These are phyloP conservation scores for Paralagenidium karlingii DNA, from an alignment of 352 stramenopile species.

Conservation along the genomic window DNA sequence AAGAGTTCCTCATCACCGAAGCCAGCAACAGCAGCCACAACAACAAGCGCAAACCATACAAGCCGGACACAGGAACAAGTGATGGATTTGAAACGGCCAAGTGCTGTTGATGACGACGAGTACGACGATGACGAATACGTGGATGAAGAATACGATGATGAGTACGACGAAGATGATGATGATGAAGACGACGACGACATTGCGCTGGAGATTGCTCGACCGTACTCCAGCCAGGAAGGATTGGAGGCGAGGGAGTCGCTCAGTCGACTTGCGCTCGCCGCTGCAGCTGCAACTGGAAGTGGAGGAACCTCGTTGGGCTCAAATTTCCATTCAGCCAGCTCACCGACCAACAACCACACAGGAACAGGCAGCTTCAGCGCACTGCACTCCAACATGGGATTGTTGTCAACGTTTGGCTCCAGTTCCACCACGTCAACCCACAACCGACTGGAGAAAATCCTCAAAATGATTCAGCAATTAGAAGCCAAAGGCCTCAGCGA, in stretches of 20 bases:
- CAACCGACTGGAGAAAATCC: slow-evolving; percentile 40
- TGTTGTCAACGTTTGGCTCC: slow-evolving; percentile 26
- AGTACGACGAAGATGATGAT: no score
- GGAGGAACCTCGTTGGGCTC: neutral
- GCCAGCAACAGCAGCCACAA: slow-evolving; percentile 12
- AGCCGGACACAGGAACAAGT: slow-evolving; percentile 17
- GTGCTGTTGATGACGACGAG: slow-evolving; percentile 6
- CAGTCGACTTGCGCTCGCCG: neutral
- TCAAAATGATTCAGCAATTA: slow-evolving; percentile 53
- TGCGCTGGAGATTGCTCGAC: slow-evolving; percentile 53
- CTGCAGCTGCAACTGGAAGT: neutral
- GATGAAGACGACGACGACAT: slow-evolving; percentile 69
- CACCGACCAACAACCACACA: slow-evolving; percentile 2
- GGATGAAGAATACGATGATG: slow-evolving; percentile 6
- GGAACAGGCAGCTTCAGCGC: neutral
- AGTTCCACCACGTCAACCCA: no score
- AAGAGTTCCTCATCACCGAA: slow-evolving; percentile 3
- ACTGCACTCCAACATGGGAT: neutral
- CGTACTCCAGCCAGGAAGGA: slow-evolving; percentile 5
- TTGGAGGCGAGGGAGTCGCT: neutral
- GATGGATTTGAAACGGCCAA: slow-evolving; percentile 2
- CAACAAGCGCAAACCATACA: slow-evolving; percentile 10
- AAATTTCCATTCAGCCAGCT: neutral
- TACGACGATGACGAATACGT: slow-evolving; percentile 12
- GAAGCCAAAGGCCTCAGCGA: slow-evolving; percentile 35